phyloP scores from a whole-genome alignment of 2,329 filamentous ascomycete genomes.

The Fusarium sp. region DNA sequence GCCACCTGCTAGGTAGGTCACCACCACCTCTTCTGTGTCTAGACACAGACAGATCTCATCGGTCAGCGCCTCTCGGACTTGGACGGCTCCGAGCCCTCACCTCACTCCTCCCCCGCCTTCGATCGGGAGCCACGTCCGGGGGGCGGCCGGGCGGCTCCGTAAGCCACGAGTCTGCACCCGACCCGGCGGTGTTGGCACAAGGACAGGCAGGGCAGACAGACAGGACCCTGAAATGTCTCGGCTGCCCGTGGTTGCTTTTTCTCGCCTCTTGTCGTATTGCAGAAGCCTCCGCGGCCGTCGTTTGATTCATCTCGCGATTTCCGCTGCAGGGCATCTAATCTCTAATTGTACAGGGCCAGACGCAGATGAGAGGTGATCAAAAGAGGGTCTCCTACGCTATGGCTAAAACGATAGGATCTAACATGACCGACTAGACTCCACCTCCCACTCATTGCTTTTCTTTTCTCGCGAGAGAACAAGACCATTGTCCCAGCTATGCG shows the following conservation, averaged over 20 bases:
- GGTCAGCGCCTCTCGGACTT: slow-evolving; percentile 13
- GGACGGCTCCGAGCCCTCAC: slow-evolving; percentile 21
- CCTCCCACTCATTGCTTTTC: slow-evolving; percentile 17
- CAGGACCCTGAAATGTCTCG: slow-evolving; percentile 13
- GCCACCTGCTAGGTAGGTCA: slow-evolving; percentile 13
- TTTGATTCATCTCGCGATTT: slow-evolving; percentile 26
- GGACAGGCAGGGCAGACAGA: not conserved
- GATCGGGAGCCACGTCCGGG: not conserved
- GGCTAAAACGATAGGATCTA: slow-evolving; percentile 19
- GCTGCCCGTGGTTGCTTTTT: slow-evolving; percentile 18
- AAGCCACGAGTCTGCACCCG: not conserved
- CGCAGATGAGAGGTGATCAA: slow-evolving; percentile 33
- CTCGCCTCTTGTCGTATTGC: slow-evolving; percentile 1
- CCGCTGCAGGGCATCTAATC: slow-evolving; percentile 15
- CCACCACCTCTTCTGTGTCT: not conserved
- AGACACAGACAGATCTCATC: slow-evolving; percentile 10
- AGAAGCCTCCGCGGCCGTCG: slow-evolving; percentile 18
- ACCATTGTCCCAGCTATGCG: slow-evolving; percentile 19
- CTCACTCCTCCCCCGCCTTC: slow-evolving; percentile 12
- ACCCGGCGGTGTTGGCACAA: not conserved
- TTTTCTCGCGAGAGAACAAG: slow-evolving; percentile 40
- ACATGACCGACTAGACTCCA: slow-evolving; percentile 17
- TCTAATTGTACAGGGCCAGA: slow-evolving; percentile 2
- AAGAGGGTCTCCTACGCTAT: slow-evolving; percentile 12
- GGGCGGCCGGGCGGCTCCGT: slow-evolving; percentile 20